Conservation (phyloP, 441 rosid species). For the Biscutella laevigata region DNA sequence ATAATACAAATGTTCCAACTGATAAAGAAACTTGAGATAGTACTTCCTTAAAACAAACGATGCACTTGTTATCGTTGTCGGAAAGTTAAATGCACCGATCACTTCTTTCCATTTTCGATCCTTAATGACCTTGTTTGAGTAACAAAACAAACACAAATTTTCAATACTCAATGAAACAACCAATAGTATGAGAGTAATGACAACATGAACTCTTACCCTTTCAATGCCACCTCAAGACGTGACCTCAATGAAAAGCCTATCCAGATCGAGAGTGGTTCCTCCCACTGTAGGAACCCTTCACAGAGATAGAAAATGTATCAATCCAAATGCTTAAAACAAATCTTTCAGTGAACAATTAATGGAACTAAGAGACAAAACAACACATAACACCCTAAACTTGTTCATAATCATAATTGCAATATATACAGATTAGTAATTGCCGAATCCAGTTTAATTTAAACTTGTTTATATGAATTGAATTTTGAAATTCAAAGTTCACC, state of each 20-base stretch:
- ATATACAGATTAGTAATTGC: slow-evolving; percentile 11
- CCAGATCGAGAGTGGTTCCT: slow-evolving; percentile 65
- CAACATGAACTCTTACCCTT: slow-evolving; percentile 40
- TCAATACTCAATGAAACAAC: slow-evolving; percentile 4
- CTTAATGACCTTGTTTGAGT: slow-evolving; percentile 51
- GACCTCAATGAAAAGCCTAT: slow-evolving; percentile 77
- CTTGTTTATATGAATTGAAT: no score
- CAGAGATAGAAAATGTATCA: slow-evolving; percentile 15
- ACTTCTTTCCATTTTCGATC: slow-evolving; percentile 92
- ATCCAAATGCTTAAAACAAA: no score
- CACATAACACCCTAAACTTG: background rate
- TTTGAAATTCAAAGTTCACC: no score
- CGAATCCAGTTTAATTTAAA: slow-evolving; percentile 13
- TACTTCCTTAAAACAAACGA: slow-evolving; percentile 73
- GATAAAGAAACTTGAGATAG: slow-evolving; percentile 58
- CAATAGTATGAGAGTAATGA: background rate
- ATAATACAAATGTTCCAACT: slow-evolving; percentile 66
- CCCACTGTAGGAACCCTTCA: slow-evolving; percentile 79
- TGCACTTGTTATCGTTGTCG: slow-evolving; percentile 80
- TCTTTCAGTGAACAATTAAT: background rate
- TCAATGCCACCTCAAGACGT: slow-evolving; percentile 87
- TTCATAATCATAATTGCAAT: background rate
- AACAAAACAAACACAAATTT: slow-evolving; percentile 9
- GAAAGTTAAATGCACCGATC: slow-evolving; percentile 58
- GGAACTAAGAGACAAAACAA: background rate